A percentile compares a stretch with the other conserved stretches of the same genome.
Conservation (phyloP, 2,329 filamentous ascomycete genomes). For the Fusarium proliferatum region DNA sequence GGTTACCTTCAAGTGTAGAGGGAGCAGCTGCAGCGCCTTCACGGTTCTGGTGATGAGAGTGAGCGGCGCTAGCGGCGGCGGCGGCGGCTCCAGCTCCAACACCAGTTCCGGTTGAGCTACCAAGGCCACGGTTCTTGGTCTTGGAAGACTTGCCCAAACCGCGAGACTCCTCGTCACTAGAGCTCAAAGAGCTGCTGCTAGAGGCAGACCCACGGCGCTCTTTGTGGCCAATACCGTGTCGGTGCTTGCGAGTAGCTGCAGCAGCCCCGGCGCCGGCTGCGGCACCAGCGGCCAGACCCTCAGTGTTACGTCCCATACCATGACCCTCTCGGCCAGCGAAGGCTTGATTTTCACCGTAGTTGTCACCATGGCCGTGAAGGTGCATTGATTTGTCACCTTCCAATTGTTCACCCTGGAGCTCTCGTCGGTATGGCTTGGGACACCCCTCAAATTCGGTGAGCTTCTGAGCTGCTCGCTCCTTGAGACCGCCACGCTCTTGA, state of each 20-base stretch:
- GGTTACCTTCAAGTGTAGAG: background rate
- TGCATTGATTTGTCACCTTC: slow-evolving; percentile 35
- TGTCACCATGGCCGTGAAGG: slow-evolving; percentile 22
- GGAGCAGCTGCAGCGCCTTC: background rate
- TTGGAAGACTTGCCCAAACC: slow-evolving; percentile 28
- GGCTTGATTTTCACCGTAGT: slow-evolving; percentile 24
- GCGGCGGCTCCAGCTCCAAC: background rate
- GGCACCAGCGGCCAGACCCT: slow-evolving; percentile 18
- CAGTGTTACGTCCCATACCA: slow-evolving; percentile 4
- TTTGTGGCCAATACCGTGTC: slow-evolving; percentile 17
- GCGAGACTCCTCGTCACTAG: slow-evolving; percentile 32
- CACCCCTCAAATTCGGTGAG: slow-evolving; percentile 72
- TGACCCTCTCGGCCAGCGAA: slow-evolving; percentile 12
- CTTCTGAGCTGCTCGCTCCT: slow-evolving; percentile 63
- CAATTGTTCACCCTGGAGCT: slow-evolving; percentile 17
- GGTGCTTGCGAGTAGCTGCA: slow-evolving; percentile 24
- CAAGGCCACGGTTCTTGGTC: slow-evolving; percentile 26
- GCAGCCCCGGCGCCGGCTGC: slow-evolving; percentile 25
- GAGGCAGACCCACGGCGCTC: slow-evolving; percentile 24
- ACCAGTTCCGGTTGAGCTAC: slow-evolving; percentile 11
- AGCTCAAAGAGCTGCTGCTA: slow-evolving; percentile 23
- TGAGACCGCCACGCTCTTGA: slow-evolving; percentile 57
- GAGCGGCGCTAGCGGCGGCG: slow-evolving; percentile 17
- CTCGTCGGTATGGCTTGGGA: slow-evolving; percentile 53
- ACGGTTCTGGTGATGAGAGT: slow-evolving; percentile 26